Percentiles rank a stretch among this genome's conserved stretches.
Conservation (phyloP, 495 filamentous ascomycete species). For the Penicillium antarcticum region DNA sequence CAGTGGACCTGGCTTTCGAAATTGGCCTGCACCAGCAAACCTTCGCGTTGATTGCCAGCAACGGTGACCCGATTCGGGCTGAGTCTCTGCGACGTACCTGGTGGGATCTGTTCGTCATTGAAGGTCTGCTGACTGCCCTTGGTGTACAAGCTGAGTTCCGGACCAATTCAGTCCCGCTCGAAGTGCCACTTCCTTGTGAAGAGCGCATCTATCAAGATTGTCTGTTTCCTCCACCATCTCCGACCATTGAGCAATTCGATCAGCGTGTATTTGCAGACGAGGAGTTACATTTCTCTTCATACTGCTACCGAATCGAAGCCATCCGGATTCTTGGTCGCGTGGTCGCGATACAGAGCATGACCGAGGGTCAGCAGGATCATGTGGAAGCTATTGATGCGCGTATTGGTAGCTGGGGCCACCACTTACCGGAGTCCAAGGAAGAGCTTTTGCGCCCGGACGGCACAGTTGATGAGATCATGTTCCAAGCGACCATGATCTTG, state of each 20-base stretch:
- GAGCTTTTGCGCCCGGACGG: constrained; percentile 63
- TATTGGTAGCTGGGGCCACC: constrained; percentile 79
- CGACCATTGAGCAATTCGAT: constrained; percentile 44
- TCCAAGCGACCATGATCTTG: constrained; percentile 84
- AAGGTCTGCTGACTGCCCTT: constrained; percentile 53
- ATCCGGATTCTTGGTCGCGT: constrained; percentile 72
- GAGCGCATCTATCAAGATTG: constrained; percentile 47
- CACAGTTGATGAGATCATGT: constrained; percentile 83
- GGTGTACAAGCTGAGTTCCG: constrained; percentile 36
- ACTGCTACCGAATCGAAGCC: constrained; percentile 54
- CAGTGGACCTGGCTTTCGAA: constrained; percentile 68
- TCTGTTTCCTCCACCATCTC: constrained; percentile 31
- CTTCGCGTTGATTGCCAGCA: constrained; percentile 45
- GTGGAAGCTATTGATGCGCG: constrained; percentile 64
- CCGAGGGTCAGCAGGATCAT: constrained; percentile 40
- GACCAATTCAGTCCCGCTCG: constrained; percentile 32
- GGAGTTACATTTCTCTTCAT: constrained; percentile 46
- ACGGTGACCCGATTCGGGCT: constrained; percentile 53
- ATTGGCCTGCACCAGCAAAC: constrained; percentile 65
- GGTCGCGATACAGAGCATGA: constrained; percentile 46
- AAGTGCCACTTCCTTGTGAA: constrained; percentile 43
- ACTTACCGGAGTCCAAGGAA: constrained; percentile 72
- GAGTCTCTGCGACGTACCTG: constrained; percentile 84
- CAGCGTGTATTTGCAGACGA: constrained; percentile 44
- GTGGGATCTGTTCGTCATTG: constrained; percentile 87